A percentile compares a stretch with the other conserved stretches of the same genome.
Evolutionary conservation across 148 eudicot species (phyloP).

Genomic region (Agrostemma githago): DNA sequence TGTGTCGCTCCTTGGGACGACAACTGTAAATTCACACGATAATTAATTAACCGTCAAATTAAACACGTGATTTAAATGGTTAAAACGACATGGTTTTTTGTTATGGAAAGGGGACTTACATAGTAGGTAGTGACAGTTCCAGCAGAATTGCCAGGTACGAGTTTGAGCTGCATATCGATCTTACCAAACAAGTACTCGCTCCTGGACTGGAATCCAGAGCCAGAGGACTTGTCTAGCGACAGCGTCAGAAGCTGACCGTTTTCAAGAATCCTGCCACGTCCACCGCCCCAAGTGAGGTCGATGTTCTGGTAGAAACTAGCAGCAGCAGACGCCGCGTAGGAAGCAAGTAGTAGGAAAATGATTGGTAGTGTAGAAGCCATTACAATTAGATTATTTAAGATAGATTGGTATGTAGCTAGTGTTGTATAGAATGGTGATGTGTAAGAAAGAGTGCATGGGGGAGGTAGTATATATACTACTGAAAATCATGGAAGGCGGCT

Average conservation of each 20-base stretch:
- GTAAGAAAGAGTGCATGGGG: slow-evolving; percentile 9
- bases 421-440: not conserved
- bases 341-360: slow-evolving; percentile 17
- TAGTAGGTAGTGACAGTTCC: slow-evolving; percentile 32
- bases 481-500: slow-evolving; percentile 24
- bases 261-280: slow-evolving; percentile 24
- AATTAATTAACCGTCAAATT: not conserved
- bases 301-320: slow-evolving; percentile 19
- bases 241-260: slow-evolving; percentile 29
- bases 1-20: slow-evolving; percentile 33
- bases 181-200: slow-evolving; percentile 28
- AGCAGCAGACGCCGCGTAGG: slow-evolving; percentile 7
- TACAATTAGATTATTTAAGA: not conserved
- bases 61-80: not conserved
- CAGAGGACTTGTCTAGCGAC: slow-evolving; percentile 26
- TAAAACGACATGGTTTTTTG: too few species aligned
- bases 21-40: slow-evolving; percentile 13
- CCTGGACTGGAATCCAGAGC: slow-evolving; percentile 32
- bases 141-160: slow-evolving; percentile 36
- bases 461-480: slow-evolving; percentile 16
- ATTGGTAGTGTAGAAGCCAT: not conserved
- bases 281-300: slow-evolving; percentile 29
- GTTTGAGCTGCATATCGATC: slow-evolving; percentile 30
- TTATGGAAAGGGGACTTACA: slow-evolving; percentile 12
- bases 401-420: not conserved